Conservation (phyloP, 495 filamentous ascomycete genomes). For the Penicillium maclennaniae region DNA sequence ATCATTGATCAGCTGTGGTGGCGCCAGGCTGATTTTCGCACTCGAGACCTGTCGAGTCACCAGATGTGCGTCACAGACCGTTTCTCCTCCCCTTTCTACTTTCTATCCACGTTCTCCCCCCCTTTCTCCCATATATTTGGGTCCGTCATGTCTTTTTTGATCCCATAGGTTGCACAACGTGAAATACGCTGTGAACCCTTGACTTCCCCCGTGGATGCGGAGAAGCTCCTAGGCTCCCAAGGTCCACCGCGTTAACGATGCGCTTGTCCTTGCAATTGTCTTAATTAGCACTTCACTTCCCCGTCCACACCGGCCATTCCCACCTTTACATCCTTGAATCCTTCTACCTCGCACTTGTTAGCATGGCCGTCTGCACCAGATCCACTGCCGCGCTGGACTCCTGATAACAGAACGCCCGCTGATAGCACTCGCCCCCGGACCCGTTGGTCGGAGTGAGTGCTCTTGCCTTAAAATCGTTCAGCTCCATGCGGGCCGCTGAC, state of each 20-base stretch:
- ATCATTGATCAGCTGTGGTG: slow-evolving; percentile 13
- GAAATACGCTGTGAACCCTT: slow-evolving; percentile 27
- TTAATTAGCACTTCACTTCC: slow-evolving; percentile 14
- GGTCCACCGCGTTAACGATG: slow-evolving; percentile 31
- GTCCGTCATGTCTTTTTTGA: slow-evolving; percentile 8
- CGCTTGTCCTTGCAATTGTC: slow-evolving; percentile 13
- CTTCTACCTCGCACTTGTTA: slow-evolving; percentile 24
- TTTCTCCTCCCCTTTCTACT: slow-evolving; percentile 15
- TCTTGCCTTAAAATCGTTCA: slow-evolving; percentile 4
- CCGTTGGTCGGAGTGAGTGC: slow-evolving; percentile 14
- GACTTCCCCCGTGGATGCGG: slow-evolving; percentile 34
- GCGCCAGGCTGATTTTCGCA: slow-evolving; percentile 21
- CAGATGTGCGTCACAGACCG: slow-evolving; percentile 30
- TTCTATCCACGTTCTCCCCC: slow-evolving; percentile 3
- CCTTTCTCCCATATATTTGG: slow-evolving; percentile 10
- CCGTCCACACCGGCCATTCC: background rate
- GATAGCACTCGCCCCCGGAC: slow-evolving; percentile 21
- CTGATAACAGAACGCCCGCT: slow-evolving; percentile 31
- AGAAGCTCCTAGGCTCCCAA: slow-evolving; percentile 40
- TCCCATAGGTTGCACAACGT: slow-evolving; percentile 25
- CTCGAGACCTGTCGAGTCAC: slow-evolving; percentile 27
- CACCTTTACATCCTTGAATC: slow-evolving; percentile 1
- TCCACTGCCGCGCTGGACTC: slow-evolving; percentile 29
- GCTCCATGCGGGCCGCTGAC: background rate
- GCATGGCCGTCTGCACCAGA: slow-evolving; percentile 38